Evolutionary conservation across 257 asterid species (phyloP).

Genomic region (Scutellaria barbata): DNA sequence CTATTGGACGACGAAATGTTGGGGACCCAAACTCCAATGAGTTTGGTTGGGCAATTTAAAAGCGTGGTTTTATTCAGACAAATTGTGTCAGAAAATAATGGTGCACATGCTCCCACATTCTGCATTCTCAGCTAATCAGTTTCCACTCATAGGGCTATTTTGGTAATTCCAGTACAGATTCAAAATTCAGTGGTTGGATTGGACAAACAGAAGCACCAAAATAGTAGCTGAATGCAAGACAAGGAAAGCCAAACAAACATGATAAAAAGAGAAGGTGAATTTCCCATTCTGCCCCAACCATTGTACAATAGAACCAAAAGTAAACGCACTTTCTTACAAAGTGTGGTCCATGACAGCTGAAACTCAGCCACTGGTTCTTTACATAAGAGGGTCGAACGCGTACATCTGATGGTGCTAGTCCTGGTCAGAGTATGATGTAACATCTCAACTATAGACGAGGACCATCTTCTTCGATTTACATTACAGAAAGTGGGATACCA

Average conservation of each 20-base stretch:
- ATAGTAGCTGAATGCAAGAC: background rate
- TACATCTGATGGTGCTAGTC: too few species aligned
- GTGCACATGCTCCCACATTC: background rate
- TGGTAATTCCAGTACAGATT: conserved; percentile 33
- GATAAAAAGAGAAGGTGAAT: background rate
- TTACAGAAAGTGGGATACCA: background rate
- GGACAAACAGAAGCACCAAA: conserved; percentile 27
- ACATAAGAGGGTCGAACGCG: background rate
- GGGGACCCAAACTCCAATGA: too few species aligned
- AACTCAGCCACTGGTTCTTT: background rate
- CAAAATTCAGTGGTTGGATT: conserved; percentile 25
- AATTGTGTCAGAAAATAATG: too few species aligned
- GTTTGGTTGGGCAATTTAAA: too few species aligned
- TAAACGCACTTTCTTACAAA: conserved; percentile 23
- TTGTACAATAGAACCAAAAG: background rate
- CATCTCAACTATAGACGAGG: too few species aligned
- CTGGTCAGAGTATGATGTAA: too few species aligned
- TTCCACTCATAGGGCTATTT: conserved; percentile 43
- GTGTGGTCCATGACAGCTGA: conserved; percentile 30
- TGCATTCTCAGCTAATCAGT: conserved; percentile 39
- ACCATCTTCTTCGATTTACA: too few species aligned
- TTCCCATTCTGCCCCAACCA: conserved; percentile 18
- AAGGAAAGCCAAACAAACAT: background rate
- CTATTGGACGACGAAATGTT: too few species aligned
- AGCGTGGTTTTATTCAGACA: too few species aligned